Percentiles rank a stretch among this genome's conserved stretches.
Evolutionary conservation across 768 basidiomycete species (phyloP).

Genomic region (Cyclocybe cylindracea): DNA sequence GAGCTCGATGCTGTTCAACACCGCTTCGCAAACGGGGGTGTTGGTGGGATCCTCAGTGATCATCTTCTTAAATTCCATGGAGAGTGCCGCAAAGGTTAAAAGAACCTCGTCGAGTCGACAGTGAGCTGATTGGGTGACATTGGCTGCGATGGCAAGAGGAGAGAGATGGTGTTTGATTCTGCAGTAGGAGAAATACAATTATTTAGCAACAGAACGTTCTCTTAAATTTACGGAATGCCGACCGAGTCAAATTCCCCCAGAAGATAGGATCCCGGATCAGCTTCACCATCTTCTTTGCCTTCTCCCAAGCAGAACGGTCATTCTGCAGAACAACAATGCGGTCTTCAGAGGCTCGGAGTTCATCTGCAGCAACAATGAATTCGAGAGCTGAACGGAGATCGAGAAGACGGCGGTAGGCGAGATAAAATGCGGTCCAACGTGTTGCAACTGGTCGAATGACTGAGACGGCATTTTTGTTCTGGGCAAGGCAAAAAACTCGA

Average conservation of each 20-base stretch:
- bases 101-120: conserved; percentile 34
- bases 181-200: not conserved
- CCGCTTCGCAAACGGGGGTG: conserved; percentile 7
- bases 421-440: conserved; percentile 36
- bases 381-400: conserved; percentile 12
- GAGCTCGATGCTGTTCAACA: conserved; percentile 31
- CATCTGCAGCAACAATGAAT: conserved; percentile 8
- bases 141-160: conserved; percentile 38
- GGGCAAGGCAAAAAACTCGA: no score
- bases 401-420: conserved; percentile 23
- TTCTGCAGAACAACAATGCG: conserved; percentile 7
- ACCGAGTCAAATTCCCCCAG: conserved; percentile 24
- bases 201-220: not conserved
- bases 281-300: conserved; percentile 20
- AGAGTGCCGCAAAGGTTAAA: conserved; percentile 30
- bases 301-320: conserved; percentile 9
- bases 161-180: conserved; percentile 25
- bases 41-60: conserved; percentile 2
- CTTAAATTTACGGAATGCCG: not conserved
- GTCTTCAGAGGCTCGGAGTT: conserved; percentile 5
- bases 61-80: conserved; percentile 18
- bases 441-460: conserved; percentile 35
- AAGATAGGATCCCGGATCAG: conserved; percentile 19
- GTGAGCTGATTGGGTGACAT: conserved; percentile 29
- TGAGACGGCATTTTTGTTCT: no score